These are phyloP conservation scores for Candolleomyces efflorescens DNA, from an alignment of 768 basidiomycete species.

Conservation along the genomic window DNA sequence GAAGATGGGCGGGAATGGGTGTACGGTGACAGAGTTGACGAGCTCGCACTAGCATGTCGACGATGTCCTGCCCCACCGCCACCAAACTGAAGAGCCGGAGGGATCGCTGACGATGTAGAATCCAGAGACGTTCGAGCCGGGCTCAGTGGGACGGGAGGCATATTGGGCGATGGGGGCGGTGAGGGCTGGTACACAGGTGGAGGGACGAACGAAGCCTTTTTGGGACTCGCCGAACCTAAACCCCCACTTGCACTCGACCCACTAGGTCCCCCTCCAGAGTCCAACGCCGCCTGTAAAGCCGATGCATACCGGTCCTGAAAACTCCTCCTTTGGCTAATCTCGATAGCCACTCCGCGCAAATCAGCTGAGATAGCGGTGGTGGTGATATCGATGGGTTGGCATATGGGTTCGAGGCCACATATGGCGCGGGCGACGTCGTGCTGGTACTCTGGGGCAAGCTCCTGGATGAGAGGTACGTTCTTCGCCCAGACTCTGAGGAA, in stretches of 20 bases:
- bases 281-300: constrained; percentile 77
- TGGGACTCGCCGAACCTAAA: background rate
- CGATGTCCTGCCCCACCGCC: background rate
- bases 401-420: constrained; percentile 54
- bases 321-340: constrained; percentile 77
- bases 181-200: constrained; percentile 59
- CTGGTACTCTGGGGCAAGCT: constrained; percentile 56
- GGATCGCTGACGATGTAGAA: constrained; percentile 13
- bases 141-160: constrained; percentile 6
- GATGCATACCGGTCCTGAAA: constrained; percentile 77
- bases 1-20: constrained; percentile 24
- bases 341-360: constrained; percentile 80
- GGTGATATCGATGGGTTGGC: constrained; percentile 32
- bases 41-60: background rate
- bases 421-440: constrained; percentile 83
- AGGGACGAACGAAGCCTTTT: constrained; percentile 62
- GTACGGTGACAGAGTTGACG: constrained; percentile 1
- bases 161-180: constrained; percentile 19
- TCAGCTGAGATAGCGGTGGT: constrained; percentile 71
- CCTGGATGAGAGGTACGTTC: constrained; percentile 61
- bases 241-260: constrained; percentile 24
- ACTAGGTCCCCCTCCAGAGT: constrained; percentile 43
- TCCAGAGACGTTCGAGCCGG: constrained; percentile 6
- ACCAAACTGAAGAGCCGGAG: constrained; percentile 20
- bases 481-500: constrained; percentile 74